Base-by-base conservation (phyloP, 2,329 filamentous ascomycete species). In the Nothophaeocryptopus gaeumannii region DNA sequence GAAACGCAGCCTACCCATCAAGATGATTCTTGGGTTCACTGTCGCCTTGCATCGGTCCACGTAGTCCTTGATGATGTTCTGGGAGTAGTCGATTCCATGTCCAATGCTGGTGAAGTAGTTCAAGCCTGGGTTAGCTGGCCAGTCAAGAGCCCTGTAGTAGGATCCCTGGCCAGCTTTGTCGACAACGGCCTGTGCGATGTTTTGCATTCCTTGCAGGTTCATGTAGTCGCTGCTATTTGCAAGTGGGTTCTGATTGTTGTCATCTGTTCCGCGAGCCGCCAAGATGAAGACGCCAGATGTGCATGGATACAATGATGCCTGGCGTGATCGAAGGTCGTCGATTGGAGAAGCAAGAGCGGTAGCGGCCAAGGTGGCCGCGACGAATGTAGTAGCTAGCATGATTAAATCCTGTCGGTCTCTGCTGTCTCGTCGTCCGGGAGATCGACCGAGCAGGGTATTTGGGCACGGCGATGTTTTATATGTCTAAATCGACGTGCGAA, bases 271-370 rank as follows among this genome's bases (percentile, higher is more conserved):
- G 8, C 44, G 32, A 12, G 42, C 42, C 5, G 33, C 14, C 11
- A 45, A 15, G 5, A 45, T 20, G 33, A 37, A 36, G 32, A 45
- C 42, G 13, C 42, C 42, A 14, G 3, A 8, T 12, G 42, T 45
- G n/a, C 41, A 45, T 12, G 42, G 42, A n/a, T 26, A 26, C 4
- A 26, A 4, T 26, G 20, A 26, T 26, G 20, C 20, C 7, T 26
- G 20, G 4, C 20, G 3, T 3, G 20, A 3, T 7, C 7, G 20
- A 78, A 73, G 58, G 90, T 78, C 71, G 87, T 26, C 20, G 20
- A 26, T 26, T 7, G 20, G 20, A 26, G 20, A 26, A 7, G 20
- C 20, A 7, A 26, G 7, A 26, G 20, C 7, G 20, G 20, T 7
- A 26, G 20, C 7, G 20, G 20, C 20, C 7, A 26, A 7, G 7